A percentile compares a stretch with the other conserved stretches of the same genome.
Evolutionary conservation across 306 rosid species (phyloP).

Genomic region (Casuarina cunninghamiana): DNA sequence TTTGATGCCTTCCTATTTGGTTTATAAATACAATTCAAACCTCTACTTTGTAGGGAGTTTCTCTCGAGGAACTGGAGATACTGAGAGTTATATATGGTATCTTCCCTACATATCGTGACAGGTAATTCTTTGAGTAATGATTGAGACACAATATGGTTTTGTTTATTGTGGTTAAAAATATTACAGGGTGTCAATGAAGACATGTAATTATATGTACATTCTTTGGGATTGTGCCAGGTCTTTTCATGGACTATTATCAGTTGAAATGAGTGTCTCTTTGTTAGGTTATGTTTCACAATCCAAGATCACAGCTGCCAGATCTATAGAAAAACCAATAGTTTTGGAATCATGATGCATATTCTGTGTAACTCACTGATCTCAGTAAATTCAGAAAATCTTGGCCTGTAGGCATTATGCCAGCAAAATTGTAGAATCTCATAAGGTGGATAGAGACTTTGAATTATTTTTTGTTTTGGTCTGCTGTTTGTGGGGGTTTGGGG

Average conservation of each 20-base stretch:
- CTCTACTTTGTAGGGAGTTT: conserved; percentile 60
- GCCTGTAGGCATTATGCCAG: neutral
- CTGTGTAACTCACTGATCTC: neutral
- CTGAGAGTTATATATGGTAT: conserved; percentile 78
- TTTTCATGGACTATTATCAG: neutral
- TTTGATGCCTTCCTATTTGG: neutral
- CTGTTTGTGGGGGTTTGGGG: too few species aligned
- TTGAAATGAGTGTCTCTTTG: neutral
- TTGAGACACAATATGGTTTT: conserved; percentile 18
- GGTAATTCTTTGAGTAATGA: conserved; percentile 46
- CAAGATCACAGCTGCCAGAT: neutral
- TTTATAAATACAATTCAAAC: conserved; percentile 11
- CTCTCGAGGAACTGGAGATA: conserved; percentile 78
- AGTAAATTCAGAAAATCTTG: neutral
- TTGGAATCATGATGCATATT: neutral
- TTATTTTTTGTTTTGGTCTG: too few species aligned
- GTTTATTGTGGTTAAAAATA: neutral
- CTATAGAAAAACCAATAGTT: neutral
- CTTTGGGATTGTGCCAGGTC: neutral
- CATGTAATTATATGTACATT: neutral
- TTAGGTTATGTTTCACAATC: neutral
- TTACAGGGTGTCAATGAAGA: neutral
- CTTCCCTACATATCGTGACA: conserved; percentile 82
- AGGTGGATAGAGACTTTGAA: neutral
- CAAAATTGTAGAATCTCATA: neutral